Evolutionary conservation across 345 rosid species (phyloP), one percentile per base, ranked within the genome.

Genomic region (Aquilaria malaccensis): DNA sequence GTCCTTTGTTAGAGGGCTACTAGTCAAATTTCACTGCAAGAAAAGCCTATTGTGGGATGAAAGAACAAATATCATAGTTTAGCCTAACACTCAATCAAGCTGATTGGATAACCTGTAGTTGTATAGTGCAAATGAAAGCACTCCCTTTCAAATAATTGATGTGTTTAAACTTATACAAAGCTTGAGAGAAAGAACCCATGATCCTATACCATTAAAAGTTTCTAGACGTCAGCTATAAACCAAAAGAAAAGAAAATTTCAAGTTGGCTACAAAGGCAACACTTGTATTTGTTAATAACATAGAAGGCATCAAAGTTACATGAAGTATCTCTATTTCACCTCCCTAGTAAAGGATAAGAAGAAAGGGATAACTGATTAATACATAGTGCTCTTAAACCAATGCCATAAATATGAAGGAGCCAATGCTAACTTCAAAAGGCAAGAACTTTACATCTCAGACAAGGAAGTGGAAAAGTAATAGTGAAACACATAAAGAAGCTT

Each of bases 21-120:
- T 62, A 61, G 56, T 59, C 52, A 33, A 32, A 12, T 43, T 64
- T 75, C 59, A 63, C 83, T 79, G 64, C 58, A 66, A 61, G 55
- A 62, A 13, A 65, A 58, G 30, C 61, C 13, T 32, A 49, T 13
- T 37, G 51, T 56, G 55, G 60, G 46, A 60, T 50, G 45, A 50
- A 58, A 61, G 10, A 55, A 10, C 6, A 32, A 4, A 60, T 31
- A 66, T n/a, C 2, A 11, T n/a, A 13, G 49, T 43, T 30, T 13
- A 13, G 37, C 5, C 7, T 37, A 37, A 37, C 43, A 37, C 43
- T 37, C 4, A 9, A 37, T 37, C 13, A 54, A 3, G 1, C 29
- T 51, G 10, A n/a, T 53, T 1, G 32, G 10, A 15, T 22, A 13
- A 30, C 10, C 2, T 3, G 2, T 22, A 53, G 13, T 30, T 22